phyloP scores from a whole-genome alignment of 805 yeast genomes.

The Naumovozyma dairenensis region DNA sequence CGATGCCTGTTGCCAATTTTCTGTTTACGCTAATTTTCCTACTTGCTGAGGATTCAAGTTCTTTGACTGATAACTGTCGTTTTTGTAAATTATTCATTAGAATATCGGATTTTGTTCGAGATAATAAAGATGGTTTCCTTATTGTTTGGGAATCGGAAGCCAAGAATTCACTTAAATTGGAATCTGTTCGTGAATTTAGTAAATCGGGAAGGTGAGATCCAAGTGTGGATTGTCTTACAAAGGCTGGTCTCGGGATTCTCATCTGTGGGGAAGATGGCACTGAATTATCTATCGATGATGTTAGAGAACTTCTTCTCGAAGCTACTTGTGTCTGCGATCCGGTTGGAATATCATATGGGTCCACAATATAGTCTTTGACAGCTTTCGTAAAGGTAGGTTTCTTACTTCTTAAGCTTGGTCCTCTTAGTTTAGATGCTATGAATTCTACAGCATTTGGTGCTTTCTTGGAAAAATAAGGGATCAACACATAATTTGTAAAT shows the following conservation, averaged over 20 bases:
- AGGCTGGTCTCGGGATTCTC: constrained; percentile 2
- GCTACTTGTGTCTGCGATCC: background rate
- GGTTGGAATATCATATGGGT: background rate
- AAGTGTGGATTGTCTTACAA: background rate
- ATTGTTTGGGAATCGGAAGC: constrained; percentile 12
- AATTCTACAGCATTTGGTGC: constrained; percentile 39
- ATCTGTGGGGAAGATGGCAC: constrained; percentile 8
- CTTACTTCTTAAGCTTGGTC: constrained; percentile 32
- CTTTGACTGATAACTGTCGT: constrained; percentile 23
- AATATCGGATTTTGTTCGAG: constrained; percentile 23
- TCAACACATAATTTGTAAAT: constrained; percentile 41
- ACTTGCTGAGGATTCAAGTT: constrained; percentile 8
- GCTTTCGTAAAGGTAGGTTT: constrained; percentile 1
- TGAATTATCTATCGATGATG: constrained; percentile 7
- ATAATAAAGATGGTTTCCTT: constrained; percentile 13
- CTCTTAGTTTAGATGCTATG: constrained; percentile 39
- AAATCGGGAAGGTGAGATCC: constrained; percentile 5
- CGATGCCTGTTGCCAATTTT: too few species aligned
- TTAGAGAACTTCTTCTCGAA: background rate
- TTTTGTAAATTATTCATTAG: constrained; percentile 22
- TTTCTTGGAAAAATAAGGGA: constrained; percentile 43
- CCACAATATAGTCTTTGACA: background rate
- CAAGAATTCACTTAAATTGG: constrained; percentile 21
- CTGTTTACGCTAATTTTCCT: too few species aligned
- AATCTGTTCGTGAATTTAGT: constrained; percentile 12